These are phyloP conservation scores for Colletotrichum ledebouriae DNA, from an alignment of 2,329 filamentous ascomycete species.

Conservation along the genomic window DNA sequence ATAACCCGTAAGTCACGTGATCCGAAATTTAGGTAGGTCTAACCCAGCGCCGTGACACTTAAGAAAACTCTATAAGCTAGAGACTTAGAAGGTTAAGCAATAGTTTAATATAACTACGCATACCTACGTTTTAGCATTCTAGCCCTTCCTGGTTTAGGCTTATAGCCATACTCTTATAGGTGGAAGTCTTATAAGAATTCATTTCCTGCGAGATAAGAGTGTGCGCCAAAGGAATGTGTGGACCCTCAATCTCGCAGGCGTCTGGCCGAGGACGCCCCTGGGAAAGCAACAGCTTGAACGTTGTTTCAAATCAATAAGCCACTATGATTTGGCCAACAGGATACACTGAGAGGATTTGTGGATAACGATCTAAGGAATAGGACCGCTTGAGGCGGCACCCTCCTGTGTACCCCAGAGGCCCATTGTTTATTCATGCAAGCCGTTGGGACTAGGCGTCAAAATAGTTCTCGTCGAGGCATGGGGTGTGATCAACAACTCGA, in stretches of 20 bases:
- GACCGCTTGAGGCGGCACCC: neutral
- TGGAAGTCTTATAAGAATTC: neutral
- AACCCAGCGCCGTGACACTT: too few relatives aligned
- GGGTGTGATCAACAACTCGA: too few relatives aligned
- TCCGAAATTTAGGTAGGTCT: too few relatives aligned
- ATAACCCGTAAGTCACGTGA: too few relatives aligned
- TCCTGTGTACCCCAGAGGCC: slow-evolving; percentile 7
- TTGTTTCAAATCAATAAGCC: slow-evolving; percentile 20
- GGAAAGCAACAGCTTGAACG: neutral
- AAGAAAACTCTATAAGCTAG: too few relatives aligned
- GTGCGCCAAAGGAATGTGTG: slow-evolving; percentile 18
- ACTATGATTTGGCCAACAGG: neutral
- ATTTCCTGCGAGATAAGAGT: neutral
- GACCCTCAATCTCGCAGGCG: slow-evolving; percentile 24
- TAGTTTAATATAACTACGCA: too few relatives aligned
- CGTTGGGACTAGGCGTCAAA: slow-evolving; percentile 4
- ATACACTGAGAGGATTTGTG: neutral
- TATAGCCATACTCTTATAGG: too few relatives aligned
- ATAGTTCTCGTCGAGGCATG: neutral
- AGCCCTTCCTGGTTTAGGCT: too few relatives aligned
- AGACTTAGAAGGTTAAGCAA: too few relatives aligned
- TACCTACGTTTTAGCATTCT: too few relatives aligned
- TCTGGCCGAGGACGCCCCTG: slow-evolving; percentile 18
- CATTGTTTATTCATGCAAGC: slow-evolving; percentile 2
- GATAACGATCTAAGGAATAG: neutral